Percentiles rank a stretch among this genome's conserved stretches.
Conservation (phyloP, 441 rosid genomes). For the Syzygium malaccense region DNA sequence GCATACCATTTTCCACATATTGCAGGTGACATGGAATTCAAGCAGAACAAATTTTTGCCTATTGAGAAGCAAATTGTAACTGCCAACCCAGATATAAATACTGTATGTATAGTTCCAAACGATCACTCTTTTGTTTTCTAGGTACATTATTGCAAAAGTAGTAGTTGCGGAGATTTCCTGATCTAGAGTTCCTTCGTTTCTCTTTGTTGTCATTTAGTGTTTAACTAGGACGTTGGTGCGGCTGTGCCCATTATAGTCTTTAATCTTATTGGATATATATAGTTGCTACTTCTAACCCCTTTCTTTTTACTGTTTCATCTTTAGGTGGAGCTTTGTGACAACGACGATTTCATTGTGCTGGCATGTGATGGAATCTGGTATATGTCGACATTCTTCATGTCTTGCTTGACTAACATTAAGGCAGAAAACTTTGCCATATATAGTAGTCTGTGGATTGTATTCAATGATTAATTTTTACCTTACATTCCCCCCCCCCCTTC, state of each 20-base stretch:
- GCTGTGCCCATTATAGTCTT: neutral
- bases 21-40: constrained; percentile 93
- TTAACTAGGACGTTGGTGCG: neutral
- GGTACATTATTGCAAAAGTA: neutral
- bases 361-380: constrained; percentile 96
- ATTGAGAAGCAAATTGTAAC: constrained; percentile 40
- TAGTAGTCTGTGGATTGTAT: neutral
- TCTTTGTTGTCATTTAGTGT: neutral
- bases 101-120: constrained; percentile 25
- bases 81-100: constrained; percentile 59
- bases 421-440: neutral
- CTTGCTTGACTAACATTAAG: neutral
- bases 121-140: neutral
- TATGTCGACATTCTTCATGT: neutral
- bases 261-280: neutral
- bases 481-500: neutral
- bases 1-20: neutral
- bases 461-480: neutral
- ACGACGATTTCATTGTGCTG: constrained; percentile 85
- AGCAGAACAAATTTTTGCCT: constrained; percentile 57
- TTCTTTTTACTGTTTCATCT: constrained; percentile 2
- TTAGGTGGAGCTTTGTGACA: constrained; percentile 92
- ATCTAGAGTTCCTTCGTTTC: neutral
- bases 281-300: neutral
- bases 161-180: neutral